Conservation (phyloP, 768 basidiomycete species). For the Podaxis carcinomalis region DNA sequence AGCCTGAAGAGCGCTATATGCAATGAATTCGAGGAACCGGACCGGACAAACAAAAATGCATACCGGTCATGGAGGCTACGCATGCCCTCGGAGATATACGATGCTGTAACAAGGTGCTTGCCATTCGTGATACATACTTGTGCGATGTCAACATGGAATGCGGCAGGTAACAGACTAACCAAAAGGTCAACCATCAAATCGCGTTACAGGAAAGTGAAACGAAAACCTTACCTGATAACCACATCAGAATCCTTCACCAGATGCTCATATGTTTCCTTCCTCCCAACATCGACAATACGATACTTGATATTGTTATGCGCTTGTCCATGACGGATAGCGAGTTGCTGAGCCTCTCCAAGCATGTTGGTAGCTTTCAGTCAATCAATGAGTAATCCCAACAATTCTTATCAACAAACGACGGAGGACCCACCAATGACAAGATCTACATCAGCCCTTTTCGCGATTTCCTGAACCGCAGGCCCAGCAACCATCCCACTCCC, state of each 20-base stretch:
- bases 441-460: conserved; percentile 55
- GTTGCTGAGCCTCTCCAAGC: conserved; percentile 46
- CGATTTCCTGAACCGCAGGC: conserved; percentile 77
- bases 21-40: not conserved
- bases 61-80: conserved; percentile 17
- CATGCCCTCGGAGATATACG: conserved; percentile 85
- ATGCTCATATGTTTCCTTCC: conserved; percentile 37
- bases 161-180: conserved; percentile 72
- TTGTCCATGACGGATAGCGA: conserved; percentile 26
- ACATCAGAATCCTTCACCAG: conserved; percentile 69
- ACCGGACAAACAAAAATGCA: not conserved
- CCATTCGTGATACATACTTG: conserved; percentile 62
- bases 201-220: not conserved
- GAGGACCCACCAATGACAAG: conserved; percentile 68
- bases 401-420: conserved; percentile 5
- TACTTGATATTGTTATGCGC: conserved; percentile 49
- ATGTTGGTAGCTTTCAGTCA: conserved; percentile 65
- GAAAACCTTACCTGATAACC: conserved; percentile 66
- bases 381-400: conserved; percentile 2
- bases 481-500: conserved; percentile 97
- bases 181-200: not conserved
- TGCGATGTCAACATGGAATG: conserved; percentile 69
- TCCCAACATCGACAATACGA: conserved; percentile 55
- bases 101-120: conserved; percentile 87
- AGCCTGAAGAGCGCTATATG: conserved; percentile 47